Conservation (phyloP, 768 basidiomycete genomes). For the Russula foetens region DNA sequence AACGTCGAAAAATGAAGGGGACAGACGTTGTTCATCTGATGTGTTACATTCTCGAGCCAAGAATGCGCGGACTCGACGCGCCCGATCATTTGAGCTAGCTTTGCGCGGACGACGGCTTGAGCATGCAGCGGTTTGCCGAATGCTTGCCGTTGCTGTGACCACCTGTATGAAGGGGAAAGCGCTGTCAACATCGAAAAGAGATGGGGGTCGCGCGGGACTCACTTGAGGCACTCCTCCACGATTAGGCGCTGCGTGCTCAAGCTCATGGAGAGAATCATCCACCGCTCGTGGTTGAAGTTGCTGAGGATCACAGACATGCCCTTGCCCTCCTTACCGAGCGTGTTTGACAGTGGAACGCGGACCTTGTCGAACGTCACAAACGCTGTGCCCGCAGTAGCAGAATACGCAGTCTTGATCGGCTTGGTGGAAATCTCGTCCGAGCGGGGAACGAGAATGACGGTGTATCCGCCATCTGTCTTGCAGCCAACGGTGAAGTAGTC, state of each 20-base stretch:
- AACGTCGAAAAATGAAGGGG: neutral
- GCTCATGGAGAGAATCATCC: conserved; percentile 73
- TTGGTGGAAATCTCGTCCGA: conserved; percentile 72
- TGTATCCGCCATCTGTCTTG: conserved; percentile 63
- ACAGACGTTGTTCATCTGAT: conserved; percentile 84
- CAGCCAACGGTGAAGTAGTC: conserved; percentile 82
- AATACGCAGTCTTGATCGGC: conserved; percentile 90
- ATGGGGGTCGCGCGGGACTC: conserved; percentile 13
- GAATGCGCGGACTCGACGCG: conserved; percentile 79
- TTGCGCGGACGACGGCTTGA: conserved; percentile 83
- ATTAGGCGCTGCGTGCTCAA: conserved; percentile 69
- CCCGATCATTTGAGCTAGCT: conserved; percentile 85
- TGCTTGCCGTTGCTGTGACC: conserved; percentile 82
- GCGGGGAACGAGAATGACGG: conserved; percentile 69
- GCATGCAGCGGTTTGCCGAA: conserved; percentile 81
- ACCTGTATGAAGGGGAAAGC: conserved; percentile 37
- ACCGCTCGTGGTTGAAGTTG: conserved; percentile 87
- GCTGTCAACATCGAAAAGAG: neutral
- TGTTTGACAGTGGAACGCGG: conserved; percentile 79
- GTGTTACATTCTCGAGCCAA: conserved; percentile 85
- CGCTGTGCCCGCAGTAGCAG: conserved; percentile 83
- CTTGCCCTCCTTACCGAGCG: conserved; percentile 77
- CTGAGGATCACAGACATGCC: conserved; percentile 79
- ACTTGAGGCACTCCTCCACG: conserved; percentile 90
- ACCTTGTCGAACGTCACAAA: conserved; percentile 74